A percentile compares a stretch with the other conserved stretches of the same genome.
Conservation (phyloP, 345 rosid genomes). For the Pugionium dolabratum region DNA sequence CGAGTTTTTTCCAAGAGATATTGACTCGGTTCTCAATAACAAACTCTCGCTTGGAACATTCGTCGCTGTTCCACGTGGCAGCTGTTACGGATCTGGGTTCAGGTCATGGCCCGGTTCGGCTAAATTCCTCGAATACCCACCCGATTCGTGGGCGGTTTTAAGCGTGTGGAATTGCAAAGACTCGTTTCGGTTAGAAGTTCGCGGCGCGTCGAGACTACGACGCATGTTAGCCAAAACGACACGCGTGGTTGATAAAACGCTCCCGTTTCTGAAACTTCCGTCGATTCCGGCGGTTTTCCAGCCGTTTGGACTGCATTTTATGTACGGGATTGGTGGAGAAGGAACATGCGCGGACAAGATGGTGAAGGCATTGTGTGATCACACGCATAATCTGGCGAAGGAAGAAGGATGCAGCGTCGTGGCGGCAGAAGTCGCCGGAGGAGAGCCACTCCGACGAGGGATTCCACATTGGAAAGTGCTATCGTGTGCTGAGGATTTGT, state of each 20-base stretch:
- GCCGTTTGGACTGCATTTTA: slow-evolving; percentile 74
- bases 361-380: slow-evolving; percentile 57
- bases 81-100: slow-evolving; percentile 24
- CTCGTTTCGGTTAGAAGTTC: slow-evolving; percentile 65
- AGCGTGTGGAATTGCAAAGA: slow-evolving; percentile 89
- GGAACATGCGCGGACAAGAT: slow-evolving; percentile 62
- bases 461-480: slow-evolving; percentile 84
- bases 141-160: slow-evolving; percentile 83
- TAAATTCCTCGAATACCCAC: slow-evolving; percentile 65
- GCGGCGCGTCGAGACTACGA: slow-evolving; percentile 62
- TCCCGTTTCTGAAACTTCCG: slow-evolving; percentile 75
- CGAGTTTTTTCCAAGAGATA: slow-evolving; percentile 92
- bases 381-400: slow-evolving; percentile 83
- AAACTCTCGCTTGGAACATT: slow-evolving; percentile 72
- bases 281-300: slow-evolving; percentile 80
- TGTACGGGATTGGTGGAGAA: slow-evolving; percentile 88
- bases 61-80: slow-evolving; percentile 77
- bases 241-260: slow-evolving; percentile 60
- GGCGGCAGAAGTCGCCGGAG: slow-evolving; percentile 70
- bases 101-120: slow-evolving; percentile 65
- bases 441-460: slow-evolving; percentile 63
- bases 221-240: slow-evolving; percentile 62
- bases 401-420: slow-evolving; percentile 69
- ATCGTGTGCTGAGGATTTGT: slow-evolving; percentile 70
- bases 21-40: slow-evolving; percentile 74